Evolutionary conservation across 192 early-diverging fungal species (phyloP), one percentile per base, ranked within the genome.

Genomic region (Chytriomyces sp.): DNA sequence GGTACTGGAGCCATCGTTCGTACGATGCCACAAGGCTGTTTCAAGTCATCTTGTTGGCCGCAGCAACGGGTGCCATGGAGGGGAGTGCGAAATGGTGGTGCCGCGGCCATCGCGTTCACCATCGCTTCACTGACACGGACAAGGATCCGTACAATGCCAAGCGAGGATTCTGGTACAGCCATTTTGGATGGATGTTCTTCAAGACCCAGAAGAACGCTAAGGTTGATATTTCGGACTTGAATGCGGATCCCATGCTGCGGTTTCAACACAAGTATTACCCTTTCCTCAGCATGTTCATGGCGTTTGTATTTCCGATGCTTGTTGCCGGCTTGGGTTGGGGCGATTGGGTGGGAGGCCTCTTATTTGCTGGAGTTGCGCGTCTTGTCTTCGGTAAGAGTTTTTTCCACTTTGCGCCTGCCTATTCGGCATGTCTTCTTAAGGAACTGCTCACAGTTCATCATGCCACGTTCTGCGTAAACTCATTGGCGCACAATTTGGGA

Each of bases 281-380:
- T 28, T n/a, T n/a, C n/a, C n/a, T n/a, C n/a, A n/a, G n/a, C n/a
- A n/a, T 64, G 14, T 68, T 87, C 3, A 89, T 93, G 82, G 91
- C 88, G 4, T 85, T 96, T 39, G 70, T 91, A 37, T 75, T 96
- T 60, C 96, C 96, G 3, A 93, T 89, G 6, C 55, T 88, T 19
- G 88, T 96, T 53, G 90, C 94, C 57, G 96, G 96, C 32, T 74
- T 93, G 64, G 86, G 88, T 53, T 82, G 79, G 81, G 84, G 84
- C 44, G 84, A 86, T 75, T 91, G 90, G 38, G 66, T 53, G 10
- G 85, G 85, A 61, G 82, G 80, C 4, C 82, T 74, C 73, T 75
- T 81, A n/a, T 86, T 72, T 57, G 78, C 80, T 30, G 83, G 77
- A n/a, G 77, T 85, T 62, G 63, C 75, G 25, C 80, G 83, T 54